Conservation (phyloP, 768 basidiomycete genomes). For the Mycena metata region DNA sequence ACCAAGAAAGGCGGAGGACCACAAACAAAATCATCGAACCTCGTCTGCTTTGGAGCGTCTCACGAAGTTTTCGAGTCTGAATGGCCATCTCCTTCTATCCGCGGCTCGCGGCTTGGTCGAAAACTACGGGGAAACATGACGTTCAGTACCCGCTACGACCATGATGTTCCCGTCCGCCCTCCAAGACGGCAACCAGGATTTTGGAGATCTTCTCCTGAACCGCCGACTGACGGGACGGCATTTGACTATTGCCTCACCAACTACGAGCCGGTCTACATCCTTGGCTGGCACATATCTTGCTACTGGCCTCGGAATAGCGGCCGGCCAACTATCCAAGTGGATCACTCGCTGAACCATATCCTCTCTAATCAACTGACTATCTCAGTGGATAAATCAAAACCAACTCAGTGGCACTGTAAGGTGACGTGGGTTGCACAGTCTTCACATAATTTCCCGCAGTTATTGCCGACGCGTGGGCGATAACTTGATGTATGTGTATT, state of each 20-base stretch:
- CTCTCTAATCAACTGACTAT: constrained; percentile 28
- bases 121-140: constrained; percentile 20
- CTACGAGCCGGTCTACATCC: constrained; percentile 30
- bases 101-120: not conserved
- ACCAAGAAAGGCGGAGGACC: constrained; percentile 11
- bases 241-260: constrained; percentile 20
- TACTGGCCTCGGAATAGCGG: constrained; percentile 31
- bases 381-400: too few species aligned
- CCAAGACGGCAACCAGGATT: not conserved
- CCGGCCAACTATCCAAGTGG: constrained; percentile 28
- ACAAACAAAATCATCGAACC: constrained; percentile 10
- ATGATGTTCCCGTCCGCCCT: constrained; percentile 4
- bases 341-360: constrained; percentile 32
- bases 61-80: constrained; percentile 29
- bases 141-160: constrained; percentile 20
- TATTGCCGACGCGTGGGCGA: too few species aligned
- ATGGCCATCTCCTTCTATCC: constrained; percentile 32
- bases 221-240: constrained; percentile 3
- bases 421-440: too few species aligned
- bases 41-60: constrained; percentile 8
- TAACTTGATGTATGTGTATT: too few species aligned
- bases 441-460: too few species aligned
- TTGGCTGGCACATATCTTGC: constrained; percentile 39
- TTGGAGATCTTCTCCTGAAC: not conserved
- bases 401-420: too few species aligned